Conservation (phyloP, 352 stramenopile species). For the Blastocystis sp. region DNA sequence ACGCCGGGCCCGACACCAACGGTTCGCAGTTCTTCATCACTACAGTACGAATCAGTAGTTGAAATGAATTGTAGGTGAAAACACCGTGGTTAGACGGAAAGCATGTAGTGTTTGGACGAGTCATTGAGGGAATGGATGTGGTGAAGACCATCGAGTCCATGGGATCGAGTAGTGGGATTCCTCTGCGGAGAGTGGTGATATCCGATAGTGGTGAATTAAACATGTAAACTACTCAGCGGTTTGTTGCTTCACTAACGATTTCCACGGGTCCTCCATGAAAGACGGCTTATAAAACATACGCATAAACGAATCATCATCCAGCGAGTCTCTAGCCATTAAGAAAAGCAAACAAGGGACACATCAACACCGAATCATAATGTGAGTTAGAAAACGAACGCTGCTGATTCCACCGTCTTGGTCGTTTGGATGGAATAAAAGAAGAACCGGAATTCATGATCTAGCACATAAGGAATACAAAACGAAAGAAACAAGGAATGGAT, state of each 20-base stretch:
- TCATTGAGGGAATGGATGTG: slow-evolving; percentile 87
- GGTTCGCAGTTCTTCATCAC: slow-evolving; percentile 93
- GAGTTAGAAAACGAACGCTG: too few species aligned
- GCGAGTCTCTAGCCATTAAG: not conserved
- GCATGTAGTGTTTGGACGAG: slow-evolving; percentile 89
- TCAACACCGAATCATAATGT: too few species aligned
- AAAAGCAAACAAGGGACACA: too few species aligned
- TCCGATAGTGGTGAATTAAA: slow-evolving; percentile 59
- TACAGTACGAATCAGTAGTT: slow-evolving; percentile 81
- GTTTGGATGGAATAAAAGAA: too few species aligned
- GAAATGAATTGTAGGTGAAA: slow-evolving; percentile 10
- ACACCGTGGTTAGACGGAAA: slow-evolving; percentile 93
- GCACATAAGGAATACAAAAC: too few species aligned
- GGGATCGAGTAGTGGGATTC: slow-evolving; percentile 12
- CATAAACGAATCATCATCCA: slow-evolving; percentile 31
- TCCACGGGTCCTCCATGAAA: slow-evolving; percentile 47
- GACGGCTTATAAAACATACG: slow-evolving; percentile 35
- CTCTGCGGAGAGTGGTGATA: slow-evolving; percentile 26
- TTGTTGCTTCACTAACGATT: slow-evolving; percentile 4
- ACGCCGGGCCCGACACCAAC: slow-evolving; percentile 85
- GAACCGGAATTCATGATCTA: too few species aligned
- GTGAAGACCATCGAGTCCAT: slow-evolving; percentile 78
- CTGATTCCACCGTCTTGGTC: too few species aligned
- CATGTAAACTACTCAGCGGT: slow-evolving; percentile 16
- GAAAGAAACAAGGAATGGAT: too few species aligned